Evolutionary conservation across 2,329 filamentous ascomycete genomes (phyloP), one percentile per base, ranked within the genome.

Genomic region (Orbilia quercus): DNA sequence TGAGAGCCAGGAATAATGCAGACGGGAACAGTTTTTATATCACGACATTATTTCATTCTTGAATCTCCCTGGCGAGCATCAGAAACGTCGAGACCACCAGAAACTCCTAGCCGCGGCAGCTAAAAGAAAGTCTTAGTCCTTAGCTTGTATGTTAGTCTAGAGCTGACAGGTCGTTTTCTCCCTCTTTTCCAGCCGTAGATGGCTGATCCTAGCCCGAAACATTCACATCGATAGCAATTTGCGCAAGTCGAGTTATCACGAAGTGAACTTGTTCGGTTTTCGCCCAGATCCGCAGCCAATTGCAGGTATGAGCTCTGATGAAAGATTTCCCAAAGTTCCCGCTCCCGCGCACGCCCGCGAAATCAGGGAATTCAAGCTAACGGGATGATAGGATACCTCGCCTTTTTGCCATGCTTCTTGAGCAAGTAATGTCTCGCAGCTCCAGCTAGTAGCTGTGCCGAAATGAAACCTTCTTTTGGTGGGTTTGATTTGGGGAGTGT

Each of bases 321-420:
- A 36, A 54, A 47, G 53, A 53, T 54, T 40, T n/a, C n/a, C 20
- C 54, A 54, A 69, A 69, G 64, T 69, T 69, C 64, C 64, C 64
- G 64, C 55, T 69, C 64, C 64, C 63, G 63, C 63, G 63, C 45
- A 67, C 51, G 55, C 55, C 64, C 55, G n/a, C 64, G n/a, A 55
- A 48, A 31, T 31, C 44, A 18, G 40, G 40, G 38, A 38, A 54
- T 60, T 18, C 55, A 31, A 50, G 44, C 55, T 69, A 69, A 50
- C 64, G 55, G 64, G 55, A 62, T 55, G 55, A 59, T 59, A 59
- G 63, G 54, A 20, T 60, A 69, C 20, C 55, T 69, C 62, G 62
- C 62, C 62, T 69, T 69, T 60, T 69, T 60, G 54, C 54, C 45
- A 62, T 54, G 36, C 12, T 31, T 31, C 36, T 14, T 34, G 64